These are phyloP conservation scores for Alternaria sp. DNA, from an alignment of 2,329 filamentous ascomycete genomes.

Conservation along the genomic window DNA sequence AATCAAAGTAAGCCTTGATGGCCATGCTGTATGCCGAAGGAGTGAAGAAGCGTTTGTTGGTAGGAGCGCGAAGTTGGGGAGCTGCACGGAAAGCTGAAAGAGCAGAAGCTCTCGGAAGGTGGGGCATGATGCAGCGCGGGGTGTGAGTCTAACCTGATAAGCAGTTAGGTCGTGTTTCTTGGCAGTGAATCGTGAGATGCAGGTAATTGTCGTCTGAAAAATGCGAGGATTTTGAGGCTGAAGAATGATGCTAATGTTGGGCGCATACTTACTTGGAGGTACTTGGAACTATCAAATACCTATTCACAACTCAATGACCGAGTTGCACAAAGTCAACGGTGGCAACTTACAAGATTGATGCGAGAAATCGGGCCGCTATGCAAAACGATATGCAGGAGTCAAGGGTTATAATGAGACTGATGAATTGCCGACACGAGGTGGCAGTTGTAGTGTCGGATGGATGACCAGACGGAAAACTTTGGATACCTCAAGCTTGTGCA, in stretches of 20 bases:
- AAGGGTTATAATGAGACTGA: constrained; percentile 42
- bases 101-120: constrained; percentile 44
- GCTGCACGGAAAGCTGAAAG: constrained; percentile 47
- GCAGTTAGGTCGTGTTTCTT: constrained; percentile 28
- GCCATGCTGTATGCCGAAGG: constrained; percentile 77
- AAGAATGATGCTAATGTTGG: neutral
- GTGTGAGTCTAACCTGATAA: constrained; percentile 30
- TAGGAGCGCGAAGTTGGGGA: constrained; percentile 48
- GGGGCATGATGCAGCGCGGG: constrained; percentile 39
- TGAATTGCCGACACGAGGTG: constrained; percentile 13
- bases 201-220: constrained; percentile 11
- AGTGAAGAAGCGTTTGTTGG: constrained; percentile 64
- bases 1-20: constrained; percentile 77
- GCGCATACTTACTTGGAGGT: constrained; percentile 13
- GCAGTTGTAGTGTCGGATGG: constrained; percentile 30
- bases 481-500: constrained; percentile 30
- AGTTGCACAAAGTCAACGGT: constrained; percentile 14
- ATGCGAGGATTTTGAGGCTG: constrained; percentile 18
- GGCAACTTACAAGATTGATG: constrained; percentile 16
- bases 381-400: constrained; percentile 36
- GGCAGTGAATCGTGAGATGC: constrained; percentile 27
- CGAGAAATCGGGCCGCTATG: constrained; percentile 46
- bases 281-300: constrained; percentile 2
- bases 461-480: constrained; percentile 32
- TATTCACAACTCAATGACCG: constrained; percentile 20